Evolutionary conservation across 768 basidiomycete species (phyloP), one percentile per base, ranked within the genome.

Genomic region (Amanita muscaria): DNA sequence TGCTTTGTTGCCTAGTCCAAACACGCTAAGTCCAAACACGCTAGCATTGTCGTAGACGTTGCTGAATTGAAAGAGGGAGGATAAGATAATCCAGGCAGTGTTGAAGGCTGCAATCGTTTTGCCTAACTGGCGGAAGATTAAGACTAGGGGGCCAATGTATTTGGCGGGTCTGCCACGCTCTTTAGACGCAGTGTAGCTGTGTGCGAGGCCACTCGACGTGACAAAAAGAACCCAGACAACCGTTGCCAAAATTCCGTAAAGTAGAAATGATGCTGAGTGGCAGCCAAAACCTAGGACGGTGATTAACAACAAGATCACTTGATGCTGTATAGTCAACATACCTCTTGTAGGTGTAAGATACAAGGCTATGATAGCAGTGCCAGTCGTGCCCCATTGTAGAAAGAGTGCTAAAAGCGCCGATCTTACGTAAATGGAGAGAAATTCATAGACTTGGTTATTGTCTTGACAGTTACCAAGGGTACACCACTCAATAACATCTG

Each of bases 361-460:
- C n/a, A 48, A 44, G 14, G 53, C 51, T 16, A 60, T 32, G 18
- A 56, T 37, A 14, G 58, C 55, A 29, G 52, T 53, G 3, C 56
- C 56, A 6, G 55, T 50, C 6, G 58, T 59, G 2, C 58, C 58
- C 58, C 58, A 59, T 40, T 56, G 55, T 18, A 58, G 44, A 24
- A 51, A 41, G 3, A 57, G 37, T 22, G 52, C 58, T n/a, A 53
- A 29, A 14, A 32, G n/a, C 6, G 51, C 50, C 2, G 53, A 47
- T 6, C 49, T 25, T 25, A 48, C 1, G 24, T 52, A 51, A 14
- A 53, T 41, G 12, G 47, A 49, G 10, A 52, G 24, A 2, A 50
- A 33, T 21, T 52, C 39, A 19, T 43, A 39, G 0, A 16, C n/a
- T 21, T 25, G 14, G 9, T 29, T 16, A 25, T 8, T 8, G 5